Conservation (phyloP, 768 basidiomycete species). For the Chalciporus sphaerocephalus region DNA sequence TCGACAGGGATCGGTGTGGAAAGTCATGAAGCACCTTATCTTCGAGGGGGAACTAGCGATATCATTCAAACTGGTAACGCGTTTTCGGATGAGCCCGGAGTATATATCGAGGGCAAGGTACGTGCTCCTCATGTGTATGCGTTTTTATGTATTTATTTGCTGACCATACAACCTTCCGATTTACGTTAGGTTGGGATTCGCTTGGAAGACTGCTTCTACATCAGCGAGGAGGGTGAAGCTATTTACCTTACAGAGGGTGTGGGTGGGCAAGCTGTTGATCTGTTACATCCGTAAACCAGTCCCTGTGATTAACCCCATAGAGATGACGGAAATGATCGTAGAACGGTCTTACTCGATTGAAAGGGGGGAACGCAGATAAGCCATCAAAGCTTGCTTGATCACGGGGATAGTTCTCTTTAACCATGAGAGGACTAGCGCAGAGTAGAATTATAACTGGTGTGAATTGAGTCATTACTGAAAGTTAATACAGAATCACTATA, state of each 20-base stretch:
- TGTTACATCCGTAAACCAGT: conserved; percentile 31
- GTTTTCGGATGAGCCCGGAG: conserved; percentile 79
- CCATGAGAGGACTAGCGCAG: conserved; percentile 6
- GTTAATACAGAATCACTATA: conserved; percentile 27
- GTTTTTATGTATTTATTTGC: not conserved
- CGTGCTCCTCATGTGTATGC: conserved; percentile 13
- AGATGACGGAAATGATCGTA: conserved; percentile 21
- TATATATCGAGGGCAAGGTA: conserved; percentile 69
- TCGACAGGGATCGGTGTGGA: conserved; percentile 74
- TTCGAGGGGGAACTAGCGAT: conserved; percentile 63
- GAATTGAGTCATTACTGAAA: conserved; percentile 26
- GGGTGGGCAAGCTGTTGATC: conserved; percentile 50
- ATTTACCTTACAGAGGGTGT: conserved; percentile 60
- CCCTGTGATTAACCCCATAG: conserved; percentile 9
- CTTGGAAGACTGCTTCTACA: conserved; percentile 79
- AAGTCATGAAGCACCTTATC: conserved; percentile 77
- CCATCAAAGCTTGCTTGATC: conserved; percentile 1
- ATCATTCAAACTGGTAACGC: conserved; percentile 60
- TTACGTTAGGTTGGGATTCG: conserved; percentile 63
- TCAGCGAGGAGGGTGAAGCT: conserved; percentile 49
- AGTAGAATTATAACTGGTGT: conserved; percentile 11
- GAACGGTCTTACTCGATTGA: not conserved
- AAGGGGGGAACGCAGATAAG: not conserved
- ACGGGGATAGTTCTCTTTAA: not conserved
- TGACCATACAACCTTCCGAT: conserved; percentile 9